A percentile compares a stretch with the other conserved stretches of the same genome.
Conservation (phyloP, 768 basidiomycete species). For the Sarcodon aspratus region DNA sequence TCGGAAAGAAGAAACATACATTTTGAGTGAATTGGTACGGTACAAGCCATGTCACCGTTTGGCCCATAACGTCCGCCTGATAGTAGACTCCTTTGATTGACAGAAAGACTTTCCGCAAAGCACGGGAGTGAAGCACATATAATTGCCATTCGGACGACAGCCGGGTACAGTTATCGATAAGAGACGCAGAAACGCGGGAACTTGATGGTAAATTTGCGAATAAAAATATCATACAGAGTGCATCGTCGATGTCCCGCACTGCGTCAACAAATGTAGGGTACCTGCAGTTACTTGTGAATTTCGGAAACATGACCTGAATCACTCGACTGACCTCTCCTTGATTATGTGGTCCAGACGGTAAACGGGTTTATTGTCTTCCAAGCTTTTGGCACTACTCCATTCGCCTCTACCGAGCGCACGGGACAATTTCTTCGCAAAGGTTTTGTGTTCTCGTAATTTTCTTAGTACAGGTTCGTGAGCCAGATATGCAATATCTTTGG, state of each 20-base stretch:
- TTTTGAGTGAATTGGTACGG: conserved; percentile 96
- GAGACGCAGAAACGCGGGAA: conserved; percentile 64
- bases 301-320: not conserved
- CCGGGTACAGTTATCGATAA: conserved; percentile 84
- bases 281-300: conserved; percentile 27
- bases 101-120: conserved; percentile 84
- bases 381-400: conserved; percentile 88
- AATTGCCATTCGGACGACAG: conserved; percentile 95
- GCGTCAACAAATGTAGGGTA: conserved; percentile 97
- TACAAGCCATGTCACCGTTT: conserved; percentile 90
- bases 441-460: conserved; percentile 94
- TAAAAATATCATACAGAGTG: conserved; percentile 87
- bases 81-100: conserved; percentile 98
- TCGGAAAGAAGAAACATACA: conserved; percentile 30
- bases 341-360: conserved; percentile 93
- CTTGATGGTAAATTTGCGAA: conserved; percentile 90
- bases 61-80: conserved; percentile 90
- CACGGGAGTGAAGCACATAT: conserved; percentile 80
- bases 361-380: conserved; percentile 88
- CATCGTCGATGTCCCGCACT: conserved; percentile 93
- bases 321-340: conserved; percentile 72
- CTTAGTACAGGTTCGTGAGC: conserved; percentile 92
- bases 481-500: conserved; percentile 95
- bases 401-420: conserved; percentile 88
- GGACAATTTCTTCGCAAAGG: conserved; percentile 94